Evolutionary conservation across 345 rosid genomes (phyloP).

Genomic region (Lumnitzera littorea): DNA sequence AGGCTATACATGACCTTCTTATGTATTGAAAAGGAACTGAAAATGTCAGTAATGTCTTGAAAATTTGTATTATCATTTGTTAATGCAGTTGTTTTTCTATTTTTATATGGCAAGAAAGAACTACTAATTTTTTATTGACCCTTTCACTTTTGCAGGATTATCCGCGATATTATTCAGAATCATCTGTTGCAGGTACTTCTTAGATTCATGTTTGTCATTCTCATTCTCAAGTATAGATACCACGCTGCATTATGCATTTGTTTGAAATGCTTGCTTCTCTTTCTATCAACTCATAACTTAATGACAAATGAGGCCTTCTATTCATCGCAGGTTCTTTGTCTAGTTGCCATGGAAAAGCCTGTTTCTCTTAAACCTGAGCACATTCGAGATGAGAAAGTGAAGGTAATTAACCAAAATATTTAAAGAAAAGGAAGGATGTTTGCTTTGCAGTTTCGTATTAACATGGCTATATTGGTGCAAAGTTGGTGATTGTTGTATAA

Average conservation of each 20-base stretch:
- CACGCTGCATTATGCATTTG: too few species aligned
- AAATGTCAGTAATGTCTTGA: too few species aligned
- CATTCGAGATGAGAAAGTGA: constrained; percentile 98
- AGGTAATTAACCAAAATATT: constrained; percentile 32
- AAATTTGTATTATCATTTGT: too few species aligned
- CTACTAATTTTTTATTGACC: background rate
- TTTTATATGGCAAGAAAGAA: background rate
- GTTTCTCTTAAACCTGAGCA: constrained; percentile 95
- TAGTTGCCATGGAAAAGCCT: constrained; percentile 98
- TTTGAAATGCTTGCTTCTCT: too few species aligned
- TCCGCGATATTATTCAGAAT: constrained; percentile 96
- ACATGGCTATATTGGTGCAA: background rate
- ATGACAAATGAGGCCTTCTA: constrained; percentile 4
- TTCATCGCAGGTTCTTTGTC: constrained; percentile 71
- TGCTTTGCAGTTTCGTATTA: background rate
- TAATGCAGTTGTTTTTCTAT: too few species aligned
- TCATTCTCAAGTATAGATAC: background rate
- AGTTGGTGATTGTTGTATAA: constrained; percentile 15
- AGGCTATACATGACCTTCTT: constrained; percentile 2
- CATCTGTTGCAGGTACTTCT: constrained; percentile 77
- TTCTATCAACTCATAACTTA: too few species aligned
- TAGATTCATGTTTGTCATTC: constrained; percentile 8
- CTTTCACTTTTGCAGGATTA: constrained; percentile 54
- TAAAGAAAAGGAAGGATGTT: constrained; percentile 5
- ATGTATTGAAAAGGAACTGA: background rate